Base-by-base conservation (phyloP, 1,284 basidiomycete genomes). In the Apiotrichum brassicae region DNA sequence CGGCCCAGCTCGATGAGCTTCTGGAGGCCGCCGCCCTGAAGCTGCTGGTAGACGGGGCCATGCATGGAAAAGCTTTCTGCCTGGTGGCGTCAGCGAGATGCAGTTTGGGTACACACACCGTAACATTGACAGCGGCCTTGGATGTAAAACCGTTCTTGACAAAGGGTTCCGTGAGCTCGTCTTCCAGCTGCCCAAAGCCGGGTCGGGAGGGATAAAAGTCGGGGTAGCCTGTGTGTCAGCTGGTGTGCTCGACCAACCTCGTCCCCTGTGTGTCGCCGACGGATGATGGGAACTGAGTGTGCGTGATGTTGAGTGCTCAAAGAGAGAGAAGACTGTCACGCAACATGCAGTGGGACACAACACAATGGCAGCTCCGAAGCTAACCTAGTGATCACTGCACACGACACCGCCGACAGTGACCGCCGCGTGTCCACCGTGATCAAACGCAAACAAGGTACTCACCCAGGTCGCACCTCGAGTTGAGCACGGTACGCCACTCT, bases 181-280 rank as follows among this genome's bases (percentile, higher is more conserved):
- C 91, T 71, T 95, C 93, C 24, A 86, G 83, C 70, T 93, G 87
- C 7, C 82, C 81, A 25, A 90, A 86, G 5, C 84, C 83, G 16
- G 86, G 82, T 46, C 81, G 78, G 4, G 90, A 86, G 34, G 91
- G 90, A 66, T 86, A 82, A 66, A 91, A 91, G 30, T 90, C 88
- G 44, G 83, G 81, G 65, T 85, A 92, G 14, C 90, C 88, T 91
- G 56, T 22, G 24, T 18, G 45, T 41, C 24, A 46, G 52, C 13
- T n/a, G n/a, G n/a, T n/a, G n/a, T n/a, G n/a, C n/a, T n/a, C n/a
- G n/a, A n/a, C n/a, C n/a, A n/a, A n/a, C n/a, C n/a, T n/a, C n/a
- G n/a, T n/a, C n/a, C n/a, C n/a, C n/a, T n/a, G n/a, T n/a, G n/a
- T n/a, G n/a, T n/a, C n/a, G n/a, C n/a, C n/a, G n/a, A n/a, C n/a